phyloP scores from a whole-genome alignment of 192 early-diverging fungal species.

The Dissophora globulifera region DNA sequence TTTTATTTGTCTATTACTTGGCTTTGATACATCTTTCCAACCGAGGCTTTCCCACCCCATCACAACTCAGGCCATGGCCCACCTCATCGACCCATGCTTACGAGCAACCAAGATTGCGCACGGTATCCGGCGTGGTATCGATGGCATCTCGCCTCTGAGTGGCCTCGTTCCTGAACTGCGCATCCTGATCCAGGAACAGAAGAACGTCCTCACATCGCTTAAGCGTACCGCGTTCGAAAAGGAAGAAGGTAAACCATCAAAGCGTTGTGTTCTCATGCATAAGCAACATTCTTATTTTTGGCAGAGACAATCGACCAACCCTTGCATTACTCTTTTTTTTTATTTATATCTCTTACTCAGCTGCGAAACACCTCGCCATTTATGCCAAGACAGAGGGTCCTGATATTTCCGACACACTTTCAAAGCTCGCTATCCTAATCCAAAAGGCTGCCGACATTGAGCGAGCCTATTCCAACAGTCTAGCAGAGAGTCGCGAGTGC shows the following conservation, averaged over 20 bases:
- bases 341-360: slow-evolving; percentile 7
- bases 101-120: slow-evolving; percentile 51
- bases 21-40: no score
- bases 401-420: slow-evolving; percentile 38
- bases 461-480: slow-evolving; percentile 28
- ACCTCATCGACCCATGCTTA: slow-evolving; percentile 48
- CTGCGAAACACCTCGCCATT: slow-evolving; percentile 43
- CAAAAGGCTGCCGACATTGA: slow-evolving; percentile 47
- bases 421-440: slow-evolving; percentile 36
- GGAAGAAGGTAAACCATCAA: slow-evolving; percentile 49
- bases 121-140: slow-evolving; percentile 47
- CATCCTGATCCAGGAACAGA: slow-evolving; percentile 50
- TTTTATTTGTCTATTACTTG: no score
- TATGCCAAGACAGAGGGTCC: slow-evolving; percentile 50
- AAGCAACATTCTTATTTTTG: no score
- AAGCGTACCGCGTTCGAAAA: slow-evolving; percentile 47
- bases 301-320: no score
- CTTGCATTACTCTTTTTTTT: no score
- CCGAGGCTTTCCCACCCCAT: no score
- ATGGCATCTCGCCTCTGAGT: slow-evolving; percentile 48
- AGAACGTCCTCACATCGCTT: slow-evolving; percentile 44
- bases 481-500: slow-evolving; percentile 27
- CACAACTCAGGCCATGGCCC: slow-evolving; percentile 15
- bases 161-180: slow-evolving; percentile 49
- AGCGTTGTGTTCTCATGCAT: no score